Evolutionary conservation across 148 eudicot genomes (phyloP).

Genomic region (Spergularia bocconei): DNA sequence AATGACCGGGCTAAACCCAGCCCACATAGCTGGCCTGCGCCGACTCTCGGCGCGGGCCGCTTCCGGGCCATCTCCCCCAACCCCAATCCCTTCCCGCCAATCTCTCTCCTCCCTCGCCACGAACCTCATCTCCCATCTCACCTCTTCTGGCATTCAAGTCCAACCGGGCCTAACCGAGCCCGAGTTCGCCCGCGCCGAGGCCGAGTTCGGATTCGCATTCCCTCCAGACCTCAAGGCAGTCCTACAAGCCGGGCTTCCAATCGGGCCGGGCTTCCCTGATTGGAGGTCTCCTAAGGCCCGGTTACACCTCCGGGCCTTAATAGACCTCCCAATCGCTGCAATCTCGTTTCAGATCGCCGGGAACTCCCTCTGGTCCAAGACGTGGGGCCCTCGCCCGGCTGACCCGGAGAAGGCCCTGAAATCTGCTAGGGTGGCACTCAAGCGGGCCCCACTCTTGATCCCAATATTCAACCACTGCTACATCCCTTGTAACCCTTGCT

Average conservation of each 20-base stretch:
- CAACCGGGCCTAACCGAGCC: constrained; percentile 69
- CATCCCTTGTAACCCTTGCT: constrained; percentile 71
- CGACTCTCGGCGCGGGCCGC: constrained; percentile 93
- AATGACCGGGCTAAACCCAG: constrained; percentile 72
- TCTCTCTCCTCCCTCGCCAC: constrained; percentile 64
- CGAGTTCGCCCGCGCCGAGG: constrained; percentile 72
- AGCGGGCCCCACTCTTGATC: constrained; percentile 70
- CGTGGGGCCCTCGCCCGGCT: constrained; percentile 71
- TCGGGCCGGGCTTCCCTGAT: constrained; percentile 87
- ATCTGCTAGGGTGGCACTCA: constrained; percentile 54
- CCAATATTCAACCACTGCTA: constrained; percentile 84
- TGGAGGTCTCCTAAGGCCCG: constrained; percentile 72
- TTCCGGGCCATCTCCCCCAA: constrained; percentile 40
- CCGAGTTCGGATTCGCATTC: constrained; percentile 81
- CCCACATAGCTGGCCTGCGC: constrained; percentile 86
- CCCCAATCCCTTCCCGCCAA: constrained; percentile 51
- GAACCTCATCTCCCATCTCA: constrained; percentile 58
- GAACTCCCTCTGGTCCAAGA: constrained; percentile 63
- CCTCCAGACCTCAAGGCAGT: constrained; percentile 85
- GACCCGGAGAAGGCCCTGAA: constrained; percentile 69
- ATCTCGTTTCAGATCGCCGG: constrained; percentile 70
- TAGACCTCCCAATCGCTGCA: constrained; percentile 77
- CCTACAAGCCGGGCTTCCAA: constrained; percentile 64
- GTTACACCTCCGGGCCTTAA: constrained; percentile 55
- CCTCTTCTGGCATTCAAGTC: constrained; percentile 45